Percentiles rank a stretch among this genome's conserved stretches.
These are phyloP conservation scores for Cercophora newfieldiana DNA, from an alignment of 495 filamentous ascomycete species.

Conservation along the genomic window DNA sequence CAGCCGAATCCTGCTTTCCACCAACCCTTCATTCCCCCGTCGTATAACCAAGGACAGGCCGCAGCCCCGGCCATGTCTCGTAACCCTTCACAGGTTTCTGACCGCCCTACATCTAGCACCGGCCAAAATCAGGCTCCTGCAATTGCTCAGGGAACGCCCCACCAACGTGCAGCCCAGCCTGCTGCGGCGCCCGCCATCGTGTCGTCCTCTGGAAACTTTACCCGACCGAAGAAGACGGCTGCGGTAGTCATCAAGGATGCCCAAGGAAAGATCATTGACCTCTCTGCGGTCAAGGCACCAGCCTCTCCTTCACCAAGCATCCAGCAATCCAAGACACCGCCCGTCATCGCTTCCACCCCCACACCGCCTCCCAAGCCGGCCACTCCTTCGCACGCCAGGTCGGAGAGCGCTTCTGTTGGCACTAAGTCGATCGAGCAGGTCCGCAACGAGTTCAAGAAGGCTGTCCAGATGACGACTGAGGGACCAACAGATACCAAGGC, in stretches of 20 bases:
- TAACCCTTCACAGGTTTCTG: slow-evolving; percentile 75
- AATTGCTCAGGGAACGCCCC: slow-evolving; percentile 45
- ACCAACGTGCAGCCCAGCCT: slow-evolving; percentile 56
- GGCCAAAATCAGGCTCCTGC: slow-evolving; percentile 57
- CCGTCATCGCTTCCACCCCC: slow-evolving; percentile 52
- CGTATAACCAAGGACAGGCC: slow-evolving; percentile 54
- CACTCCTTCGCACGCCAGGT: slow-evolving; percentile 46
- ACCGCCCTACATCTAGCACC: slow-evolving; percentile 78
- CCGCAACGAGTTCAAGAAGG: slow-evolving; percentile 52
- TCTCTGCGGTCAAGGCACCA: slow-evolving; percentile 38
- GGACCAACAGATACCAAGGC: slow-evolving; percentile 32
- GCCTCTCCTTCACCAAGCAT: slow-evolving; percentile 49
- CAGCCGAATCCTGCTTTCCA: slow-evolving; percentile 47
- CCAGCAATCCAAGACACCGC: slow-evolving; percentile 54
- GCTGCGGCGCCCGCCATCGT: slow-evolving; percentile 59
- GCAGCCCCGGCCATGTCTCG: slow-evolving; percentile 74
- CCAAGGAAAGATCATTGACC: slow-evolving; percentile 60
- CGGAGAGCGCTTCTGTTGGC: slow-evolving; percentile 43
- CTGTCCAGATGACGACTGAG: slow-evolving; percentile 45
- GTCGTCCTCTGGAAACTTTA: slow-evolving; percentile 60
- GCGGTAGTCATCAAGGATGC: slow-evolving; percentile 77
- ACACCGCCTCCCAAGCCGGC: slow-evolving; percentile 52
- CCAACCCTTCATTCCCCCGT: slow-evolving; percentile 42
- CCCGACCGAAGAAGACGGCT: slow-evolving; percentile 63
- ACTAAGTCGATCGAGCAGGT: slow-evolving; percentile 52